Conservation (phyloP, 164 flowering plant species). For the Tetracentron sinense region DNA sequence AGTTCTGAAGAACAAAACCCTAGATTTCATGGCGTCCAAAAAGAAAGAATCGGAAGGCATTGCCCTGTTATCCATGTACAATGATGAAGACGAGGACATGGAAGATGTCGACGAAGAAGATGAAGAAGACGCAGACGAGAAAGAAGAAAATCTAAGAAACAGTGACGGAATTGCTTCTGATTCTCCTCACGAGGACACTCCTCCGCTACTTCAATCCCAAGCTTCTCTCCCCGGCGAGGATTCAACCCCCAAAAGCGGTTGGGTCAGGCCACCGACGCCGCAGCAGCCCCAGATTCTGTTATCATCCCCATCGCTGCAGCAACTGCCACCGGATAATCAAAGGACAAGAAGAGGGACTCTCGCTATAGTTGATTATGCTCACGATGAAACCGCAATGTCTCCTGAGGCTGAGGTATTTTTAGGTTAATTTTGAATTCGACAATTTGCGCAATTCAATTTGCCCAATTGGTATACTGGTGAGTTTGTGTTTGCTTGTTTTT, state of each 20-base stretch:
- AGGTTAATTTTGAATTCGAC: not conserved
- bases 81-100: slow-evolving; percentile 63
- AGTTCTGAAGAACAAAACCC: not conserved
- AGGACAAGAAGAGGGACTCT: slow-evolving; percentile 29
- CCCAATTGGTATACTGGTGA: too few relatives aligned
- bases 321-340: slow-evolving; percentile 9
- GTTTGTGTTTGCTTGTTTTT: not conserved
- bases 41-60: slow-evolving; percentile 72
- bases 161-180: slow-evolving; percentile 11
- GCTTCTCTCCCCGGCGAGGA: slow-evolving; percentile 6
- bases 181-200: slow-evolving; percentile 15
- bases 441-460: too few relatives aligned
- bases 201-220: slow-evolving; percentile 16
- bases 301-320: not conserved
- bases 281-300: not conserved
- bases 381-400: slow-evolving; percentile 83
- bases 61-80: slow-evolving; percentile 70
- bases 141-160: slow-evolving; percentile 15
- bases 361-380: slow-evolving; percentile 77
- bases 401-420: slow-evolving; percentile 78
- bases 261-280: slow-evolving; percentile 18
- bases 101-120: slow-evolving; percentile 45
- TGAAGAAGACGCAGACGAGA: slow-evolving; percentile 16
- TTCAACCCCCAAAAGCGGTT: slow-evolving; percentile 9
- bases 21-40: slow-evolving; percentile 47